Percentiles rank a stretch among this genome's conserved stretches.
phyloP scores from a whole-genome alignment of 345 rosid genomes.

The Linum trigynum region DNA sequence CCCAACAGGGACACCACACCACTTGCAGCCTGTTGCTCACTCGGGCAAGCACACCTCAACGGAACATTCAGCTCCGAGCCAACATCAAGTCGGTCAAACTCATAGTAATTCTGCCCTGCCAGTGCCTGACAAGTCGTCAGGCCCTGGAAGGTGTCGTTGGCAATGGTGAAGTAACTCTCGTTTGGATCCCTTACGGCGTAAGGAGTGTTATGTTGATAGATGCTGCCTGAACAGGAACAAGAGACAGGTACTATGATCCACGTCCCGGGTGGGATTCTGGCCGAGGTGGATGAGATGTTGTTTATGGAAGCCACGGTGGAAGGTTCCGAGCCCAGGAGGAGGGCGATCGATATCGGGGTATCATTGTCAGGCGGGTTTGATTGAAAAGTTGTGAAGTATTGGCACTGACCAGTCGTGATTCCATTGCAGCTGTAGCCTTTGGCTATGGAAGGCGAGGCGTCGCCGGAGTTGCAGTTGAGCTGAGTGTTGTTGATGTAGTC shows the following conservation, averaged over 20 bases:
- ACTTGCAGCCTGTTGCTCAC: constrained; percentile 9
- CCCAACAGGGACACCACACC: constrained; percentile 13
- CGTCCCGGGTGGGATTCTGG: background rate
- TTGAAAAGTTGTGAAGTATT: background rate
- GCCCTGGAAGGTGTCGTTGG: constrained; percentile 25
- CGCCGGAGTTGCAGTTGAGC: background rate
- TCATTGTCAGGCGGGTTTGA: background rate
- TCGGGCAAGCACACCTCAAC: constrained; percentile 27
- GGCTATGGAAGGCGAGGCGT: background rate
- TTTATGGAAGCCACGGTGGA: background rate
- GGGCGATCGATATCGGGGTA: background rate
- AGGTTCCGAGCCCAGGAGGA: background rate
- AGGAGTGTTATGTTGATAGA: constrained; percentile 14
- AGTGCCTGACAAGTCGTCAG: constrained; percentile 25
- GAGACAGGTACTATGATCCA: background rate
- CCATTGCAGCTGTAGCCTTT: background rate
- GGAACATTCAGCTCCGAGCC: constrained; percentile 9
- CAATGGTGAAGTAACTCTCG: constrained; percentile 1
- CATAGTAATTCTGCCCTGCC: constrained; percentile 10
- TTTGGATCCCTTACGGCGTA: background rate
- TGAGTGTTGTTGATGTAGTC: background rate
- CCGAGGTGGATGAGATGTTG: background rate
- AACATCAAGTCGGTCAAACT: rapidly evolving
- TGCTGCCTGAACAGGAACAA: background rate
- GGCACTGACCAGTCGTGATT: background rate